These are phyloP conservation scores for Chytriomyces confervae DNA, from an alignment of 192 early-diverging fungal genomes.

Conservation along the genomic window DNA sequence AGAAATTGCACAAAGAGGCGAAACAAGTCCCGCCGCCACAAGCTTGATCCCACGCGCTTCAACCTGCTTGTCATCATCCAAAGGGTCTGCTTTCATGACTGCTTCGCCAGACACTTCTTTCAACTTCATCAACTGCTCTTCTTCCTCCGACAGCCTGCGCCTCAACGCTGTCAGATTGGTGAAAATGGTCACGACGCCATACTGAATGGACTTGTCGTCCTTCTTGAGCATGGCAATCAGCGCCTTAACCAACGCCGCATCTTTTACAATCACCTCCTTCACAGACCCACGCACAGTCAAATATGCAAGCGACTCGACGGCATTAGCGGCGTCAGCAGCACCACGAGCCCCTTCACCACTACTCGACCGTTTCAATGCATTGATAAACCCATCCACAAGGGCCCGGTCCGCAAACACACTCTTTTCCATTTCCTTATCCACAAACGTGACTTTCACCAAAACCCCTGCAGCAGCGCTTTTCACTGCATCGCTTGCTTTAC, in stretches of 20 bases:
- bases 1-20: background rate
- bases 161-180: constrained; percentile 76
- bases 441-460: constrained; percentile 49
- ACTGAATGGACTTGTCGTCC: constrained; percentile 65
- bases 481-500: background rate
- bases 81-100: constrained; percentile 53
- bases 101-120: constrained; percentile 65
- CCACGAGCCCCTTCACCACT: constrained; percentile 23
- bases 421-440: constrained; percentile 30
- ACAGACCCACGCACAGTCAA: constrained; percentile 69
- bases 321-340: constrained; percentile 47
- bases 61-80: constrained; percentile 68
- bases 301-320: constrained; percentile 84
- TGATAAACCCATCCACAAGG: constrained; percentile 61
- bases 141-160: constrained; percentile 73
- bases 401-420: constrained; percentile 25
- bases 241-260: constrained; percentile 61
- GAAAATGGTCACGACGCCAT: constrained; percentile 76
- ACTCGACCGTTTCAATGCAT: constrained; percentile 46
- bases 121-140: constrained; percentile 81
- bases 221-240: constrained; percentile 43
- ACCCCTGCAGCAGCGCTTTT: constrained; percentile 37
- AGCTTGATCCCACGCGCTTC: constrained; percentile 50
- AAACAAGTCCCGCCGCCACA: constrained; percentile 6
- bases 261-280: constrained; percentile 71